Percentiles rank a stretch among this genome's conserved stretches.
phyloP scores from a whole-genome alignment of 2,329 filamentous ascomycete genomes.

The Claviceps arundinis region DNA sequence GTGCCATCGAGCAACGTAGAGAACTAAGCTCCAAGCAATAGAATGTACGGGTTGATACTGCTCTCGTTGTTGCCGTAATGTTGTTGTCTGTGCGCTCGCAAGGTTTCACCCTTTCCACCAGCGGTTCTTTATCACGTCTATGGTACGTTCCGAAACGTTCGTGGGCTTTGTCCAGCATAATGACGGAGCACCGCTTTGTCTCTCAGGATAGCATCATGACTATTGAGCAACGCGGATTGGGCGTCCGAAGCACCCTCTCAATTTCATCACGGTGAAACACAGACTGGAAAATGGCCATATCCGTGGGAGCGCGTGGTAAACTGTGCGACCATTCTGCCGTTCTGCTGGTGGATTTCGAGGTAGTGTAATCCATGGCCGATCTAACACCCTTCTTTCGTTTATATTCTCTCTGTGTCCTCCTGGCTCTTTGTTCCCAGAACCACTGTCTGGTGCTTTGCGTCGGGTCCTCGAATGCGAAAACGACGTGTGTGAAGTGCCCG shows the following conservation, averaged over 20 bases:
- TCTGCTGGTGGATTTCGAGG: slow-evolving; percentile 10
- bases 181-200: no score
- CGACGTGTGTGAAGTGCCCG: slow-evolving; percentile 46
- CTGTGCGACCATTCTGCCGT: slow-evolving; percentile 6
- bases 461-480: slow-evolving; percentile 51
- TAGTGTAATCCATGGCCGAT: slow-evolving; percentile 16
- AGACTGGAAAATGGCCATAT: slow-evolving; percentile 39
- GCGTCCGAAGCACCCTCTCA: slow-evolving; percentile 33
- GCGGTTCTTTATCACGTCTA: not conserved
- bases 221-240: slow-evolving; percentile 42
- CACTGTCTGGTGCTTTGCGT: slow-evolving; percentile 38
- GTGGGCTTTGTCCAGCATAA: no score
- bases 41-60: no score
- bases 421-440: slow-evolving; percentile 41
- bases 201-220: slow-evolving; percentile 33
- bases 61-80: no score
- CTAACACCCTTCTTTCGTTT: slow-evolving; percentile 16
- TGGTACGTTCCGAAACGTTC: no score
- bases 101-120: not conserved
- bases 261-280: slow-evolving; percentile 40
- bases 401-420: slow-evolving; percentile 29
- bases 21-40: no score
- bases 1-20: no score
- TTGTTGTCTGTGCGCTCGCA: not conserved
- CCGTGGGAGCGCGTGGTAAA: slow-evolving; percentile 17